A percentile compares a stretch with the other conserved stretches of the same genome.
phyloP scores from a whole-genome alignment of 768 basidiomycete species.

The Amanita inopinata region DNA sequence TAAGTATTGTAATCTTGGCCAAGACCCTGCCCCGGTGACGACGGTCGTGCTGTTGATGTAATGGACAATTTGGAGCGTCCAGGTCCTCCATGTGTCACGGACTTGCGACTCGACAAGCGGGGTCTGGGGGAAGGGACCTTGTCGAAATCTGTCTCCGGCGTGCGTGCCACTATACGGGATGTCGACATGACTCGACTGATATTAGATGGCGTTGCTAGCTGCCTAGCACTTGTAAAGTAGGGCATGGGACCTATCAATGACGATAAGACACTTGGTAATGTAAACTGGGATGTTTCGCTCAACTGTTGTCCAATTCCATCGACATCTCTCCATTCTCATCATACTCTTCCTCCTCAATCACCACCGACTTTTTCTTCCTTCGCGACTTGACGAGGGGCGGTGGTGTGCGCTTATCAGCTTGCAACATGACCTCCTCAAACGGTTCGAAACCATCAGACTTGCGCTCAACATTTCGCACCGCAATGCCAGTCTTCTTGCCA shows the following conservation, averaged over 20 bases:
- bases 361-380: slow-evolving; percentile 36
- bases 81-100: slow-evolving; percentile 23
- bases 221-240: slow-evolving; percentile 30
- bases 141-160: slow-evolving; percentile 52
- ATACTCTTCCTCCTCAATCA: slow-evolving; percentile 32
- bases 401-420: slow-evolving; percentile 58
- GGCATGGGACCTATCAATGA: slow-evolving; percentile 27
- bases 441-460: slow-evolving; percentile 79
- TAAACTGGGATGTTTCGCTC: slow-evolving; percentile 18
- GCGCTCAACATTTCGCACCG: slow-evolving; percentile 56
- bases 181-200: slow-evolving; percentile 28
- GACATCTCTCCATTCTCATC: slow-evolving; percentile 61
- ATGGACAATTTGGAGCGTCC: slow-evolving; percentile 32
- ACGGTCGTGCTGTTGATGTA: not conserved
- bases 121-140: slow-evolving; percentile 49
- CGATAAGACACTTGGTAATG: not conserved
- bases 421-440: slow-evolving; percentile 64
- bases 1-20: slow-evolving; percentile 22
- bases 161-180: slow-evolving; percentile 39
- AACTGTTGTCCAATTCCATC: slow-evolving; percentile 74
- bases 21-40: slow-evolving; percentile 16
- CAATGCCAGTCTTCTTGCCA: slow-evolving; percentile 74
- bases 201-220: slow-evolving; percentile 31
- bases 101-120: slow-evolving; percentile 20
- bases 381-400: slow-evolving; percentile 38